Conservation (phyloP, 805 yeast genomes). For the Naumovozyma baii region DNA sequence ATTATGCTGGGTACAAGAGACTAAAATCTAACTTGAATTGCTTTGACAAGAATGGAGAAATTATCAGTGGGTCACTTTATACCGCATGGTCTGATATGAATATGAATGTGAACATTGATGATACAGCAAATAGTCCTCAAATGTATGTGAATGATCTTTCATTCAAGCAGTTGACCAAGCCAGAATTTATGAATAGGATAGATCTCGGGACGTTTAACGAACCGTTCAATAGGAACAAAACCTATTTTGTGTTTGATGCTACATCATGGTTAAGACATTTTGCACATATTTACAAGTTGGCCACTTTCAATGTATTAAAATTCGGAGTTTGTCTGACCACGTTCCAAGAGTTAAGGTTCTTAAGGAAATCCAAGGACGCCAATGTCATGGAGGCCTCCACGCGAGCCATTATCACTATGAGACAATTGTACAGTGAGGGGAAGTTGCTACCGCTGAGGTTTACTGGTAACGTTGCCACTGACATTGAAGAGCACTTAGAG, state of each 20-base stretch:
- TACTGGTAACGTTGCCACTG: conserved; percentile 59
- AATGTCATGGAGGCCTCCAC: conserved; percentile 74
- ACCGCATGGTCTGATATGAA: conserved; percentile 22
- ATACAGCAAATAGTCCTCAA: not conserved
- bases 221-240: conserved; percentile 43
- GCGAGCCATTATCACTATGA: conserved; percentile 61
- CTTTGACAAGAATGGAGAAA: conserved; percentile 29
- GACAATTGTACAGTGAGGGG: conserved; percentile 52
- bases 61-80: conserved; percentile 27
- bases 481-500: conserved; percentile 62
- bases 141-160: too few species aligned
- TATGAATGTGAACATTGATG: too few species aligned
- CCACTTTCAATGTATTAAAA: conserved; percentile 48
- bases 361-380: conserved; percentile 62
- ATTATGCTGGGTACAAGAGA: conserved; percentile 27
- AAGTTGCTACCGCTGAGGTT: conserved; percentile 52
- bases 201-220: not conserved
- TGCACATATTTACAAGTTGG: conserved; percentile 63
- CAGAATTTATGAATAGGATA: not conserved
- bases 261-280: conserved; percentile 76
- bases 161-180: not conserved
- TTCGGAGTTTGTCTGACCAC: conserved; percentile 64
- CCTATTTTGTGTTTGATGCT: conserved; percentile 61
- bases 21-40: conserved; percentile 20
- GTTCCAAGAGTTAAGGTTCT: conserved; percentile 65